Conservation (phyloP, 179 eudicot genomes). For the Beta corolliflora region DNA sequence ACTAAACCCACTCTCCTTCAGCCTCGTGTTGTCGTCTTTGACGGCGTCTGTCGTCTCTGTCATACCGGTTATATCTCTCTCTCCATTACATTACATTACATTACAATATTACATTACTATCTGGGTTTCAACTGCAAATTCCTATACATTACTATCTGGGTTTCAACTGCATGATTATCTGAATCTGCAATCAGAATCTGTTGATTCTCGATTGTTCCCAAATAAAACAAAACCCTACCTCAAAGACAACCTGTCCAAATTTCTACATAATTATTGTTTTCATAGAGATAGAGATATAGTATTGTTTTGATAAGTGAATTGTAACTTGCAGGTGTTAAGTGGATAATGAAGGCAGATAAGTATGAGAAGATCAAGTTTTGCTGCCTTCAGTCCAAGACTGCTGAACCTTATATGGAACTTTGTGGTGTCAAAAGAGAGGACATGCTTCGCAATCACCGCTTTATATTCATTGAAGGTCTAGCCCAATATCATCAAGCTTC, state of each 20-base stretch:
- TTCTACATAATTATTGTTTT: no score
- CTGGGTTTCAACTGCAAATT: no score
- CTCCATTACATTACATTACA: no score
- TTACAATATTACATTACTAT: neutral
- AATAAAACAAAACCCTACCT: no score
- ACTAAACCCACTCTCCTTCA: slow-evolving; percentile 43
- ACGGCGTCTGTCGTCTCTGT: slow-evolving; percentile 94
- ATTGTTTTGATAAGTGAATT: no score
- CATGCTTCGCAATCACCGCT: slow-evolving; percentile 62
- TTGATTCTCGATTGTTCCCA: no score
- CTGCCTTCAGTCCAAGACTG: slow-evolving; percentile 87
- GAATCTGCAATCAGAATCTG: no score
- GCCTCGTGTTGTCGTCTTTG: slow-evolving; percentile 78
- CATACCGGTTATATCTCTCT: slow-evolving; percentile 53
- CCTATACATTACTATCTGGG: no score
- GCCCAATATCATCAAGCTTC: slow-evolving; percentile 84
- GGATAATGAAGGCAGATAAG: slow-evolving; percentile 74
- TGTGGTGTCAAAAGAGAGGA: slow-evolving; percentile 76
- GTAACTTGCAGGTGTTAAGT: no score
- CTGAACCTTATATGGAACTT: slow-evolving; percentile 78
- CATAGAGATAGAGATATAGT: no score
- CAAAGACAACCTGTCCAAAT: no score
- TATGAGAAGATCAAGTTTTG: slow-evolving; percentile 81
- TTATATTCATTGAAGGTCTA: slow-evolving; percentile 85
- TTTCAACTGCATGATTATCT: neutral